Conservation (phyloP, 2,329 filamentous ascomycete species). For the Nigrograna mackinnonii region DNA sequence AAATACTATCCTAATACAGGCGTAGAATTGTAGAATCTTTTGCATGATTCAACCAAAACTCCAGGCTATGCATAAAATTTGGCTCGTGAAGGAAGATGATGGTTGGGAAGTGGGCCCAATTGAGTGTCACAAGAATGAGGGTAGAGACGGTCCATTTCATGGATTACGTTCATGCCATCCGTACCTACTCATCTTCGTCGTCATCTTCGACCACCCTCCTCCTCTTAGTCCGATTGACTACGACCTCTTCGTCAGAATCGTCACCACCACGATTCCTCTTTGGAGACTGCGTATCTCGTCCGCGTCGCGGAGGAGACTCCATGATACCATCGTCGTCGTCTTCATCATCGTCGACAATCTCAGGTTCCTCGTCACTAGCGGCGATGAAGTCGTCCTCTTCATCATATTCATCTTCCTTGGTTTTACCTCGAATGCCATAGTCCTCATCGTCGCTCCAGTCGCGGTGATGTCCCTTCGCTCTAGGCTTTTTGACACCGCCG, state of each 20-base stretch:
- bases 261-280: slow-evolving; percentile 41
- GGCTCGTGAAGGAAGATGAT: background rate
- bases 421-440: slow-evolving; percentile 62
- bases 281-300: slow-evolving; percentile 34
- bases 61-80: slow-evolving; percentile 2
- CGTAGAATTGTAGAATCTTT: background rate
- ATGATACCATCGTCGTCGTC: slow-evolving; percentile 51
- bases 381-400: slow-evolving; percentile 80
- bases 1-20: background rate
- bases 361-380: slow-evolving; percentile 72
- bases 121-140: background rate
- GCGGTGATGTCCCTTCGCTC: slow-evolving; percentile 44
- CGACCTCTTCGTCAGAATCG: slow-evolving; percentile 40
- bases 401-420: slow-evolving; percentile 75
- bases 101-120: background rate
- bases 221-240: slow-evolving; percentile 39
- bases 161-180: background rate
- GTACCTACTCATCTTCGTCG: slow-evolving; percentile 47
- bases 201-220: slow-evolving; percentile 52
- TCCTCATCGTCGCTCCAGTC: slow-evolving; percentile 75
- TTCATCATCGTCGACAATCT: slow-evolving; percentile 60
- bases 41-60: slow-evolving; percentile 3
- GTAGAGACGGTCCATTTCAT: background rate
- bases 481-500: slow-evolving; percentile 27
- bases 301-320: slow-evolving; percentile 33